A percentile compares a stretch with the other conserved stretches of the same genome.
These are phyloP conservation scores for Kwoniella botswanensis DNA, from an alignment of 768 basidiomycete genomes.

Conservation along the genomic window DNA sequence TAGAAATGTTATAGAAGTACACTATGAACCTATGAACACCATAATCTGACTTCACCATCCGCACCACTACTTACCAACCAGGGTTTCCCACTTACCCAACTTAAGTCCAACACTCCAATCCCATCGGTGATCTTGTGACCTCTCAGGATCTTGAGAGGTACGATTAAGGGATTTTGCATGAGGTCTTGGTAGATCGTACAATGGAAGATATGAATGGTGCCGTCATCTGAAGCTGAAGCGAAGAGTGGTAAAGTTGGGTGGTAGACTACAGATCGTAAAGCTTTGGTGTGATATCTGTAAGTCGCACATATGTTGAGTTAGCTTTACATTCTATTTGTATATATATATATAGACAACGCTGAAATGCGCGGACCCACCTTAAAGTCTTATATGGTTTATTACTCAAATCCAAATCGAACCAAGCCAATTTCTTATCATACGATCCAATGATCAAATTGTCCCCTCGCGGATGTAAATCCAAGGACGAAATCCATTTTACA, in stretches of 20 bases:
- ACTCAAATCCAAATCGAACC: slow-evolving; percentile 97
- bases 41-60: slow-evolving; percentile 83
- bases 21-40: slow-evolving; percentile 62
- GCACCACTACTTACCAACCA: slow-evolving; percentile 94
- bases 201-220: slow-evolving; percentile 96
- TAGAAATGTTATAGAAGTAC: not conserved
- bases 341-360: no score
- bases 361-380: slow-evolving; percentile 64
- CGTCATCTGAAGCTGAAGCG: slow-evolving; percentile 95
- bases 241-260: slow-evolving; percentile 95
- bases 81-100: slow-evolving; percentile 86
- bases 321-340: no score
- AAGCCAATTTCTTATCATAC: slow-evolving; percentile 95
- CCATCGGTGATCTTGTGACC: slow-evolving; percentile 87
- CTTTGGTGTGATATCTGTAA: slow-evolving; percentile 85
- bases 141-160: slow-evolving; percentile 91
- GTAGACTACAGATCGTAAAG: slow-evolving; percentile 90
- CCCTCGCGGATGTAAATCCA: slow-evolving; percentile 85
- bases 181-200: slow-evolving; percentile 91
- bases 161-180: slow-evolving; percentile 95
- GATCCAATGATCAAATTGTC: slow-evolving; percentile 97
- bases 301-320: not conserved
- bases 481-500: slow-evolving; percentile 93
- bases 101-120: slow-evolving; percentile 86
- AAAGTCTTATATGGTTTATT: slow-evolving; percentile 97